Evolutionary conservation across 176 grass and related monocot species (phyloP).

Genomic region (Oryza punctata): DNA sequence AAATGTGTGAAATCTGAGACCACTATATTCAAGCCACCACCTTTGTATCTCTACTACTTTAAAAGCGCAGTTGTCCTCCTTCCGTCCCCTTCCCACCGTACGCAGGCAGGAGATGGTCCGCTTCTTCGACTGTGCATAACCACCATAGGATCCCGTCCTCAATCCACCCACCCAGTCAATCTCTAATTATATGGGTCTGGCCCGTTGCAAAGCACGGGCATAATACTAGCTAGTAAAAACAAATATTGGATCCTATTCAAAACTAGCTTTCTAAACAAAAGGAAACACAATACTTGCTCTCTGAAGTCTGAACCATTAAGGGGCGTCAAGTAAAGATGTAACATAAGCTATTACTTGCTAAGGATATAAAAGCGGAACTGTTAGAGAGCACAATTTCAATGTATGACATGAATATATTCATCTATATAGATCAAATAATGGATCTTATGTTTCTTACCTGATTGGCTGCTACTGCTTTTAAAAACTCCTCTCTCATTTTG

Average conservation of each 20-base stretch:
- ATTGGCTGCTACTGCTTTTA: slow-evolving; percentile 74
- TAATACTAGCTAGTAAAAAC: background rate
- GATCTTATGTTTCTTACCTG: slow-evolving; percentile 53
- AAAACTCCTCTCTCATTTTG: slow-evolving; percentile 75
- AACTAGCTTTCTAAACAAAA: slow-evolving; percentile 4
- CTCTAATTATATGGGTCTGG: no score
- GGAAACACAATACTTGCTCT: background rate
- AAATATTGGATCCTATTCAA: slow-evolving; percentile 8
- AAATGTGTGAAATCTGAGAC: background rate
- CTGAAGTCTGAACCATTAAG: background rate
- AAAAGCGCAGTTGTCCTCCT: no score
- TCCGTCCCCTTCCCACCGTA: no score
- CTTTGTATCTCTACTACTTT: background rate
- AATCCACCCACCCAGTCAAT: no score
- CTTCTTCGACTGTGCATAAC: no score
- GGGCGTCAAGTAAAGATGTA: background rate
- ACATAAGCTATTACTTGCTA: background rate
- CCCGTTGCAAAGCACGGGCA: no score
- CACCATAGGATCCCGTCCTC: no score
- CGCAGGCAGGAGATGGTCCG: no score
- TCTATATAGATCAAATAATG: slow-evolving; percentile 19
- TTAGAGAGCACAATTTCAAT: background rate
- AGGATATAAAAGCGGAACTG: background rate
- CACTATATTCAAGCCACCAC: slow-evolving; percentile 7
- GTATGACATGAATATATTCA: slow-evolving; percentile 11